Base-by-base conservation (phyloP, 1,284 basidiomycete species). In the Boletus sp. region DNA sequence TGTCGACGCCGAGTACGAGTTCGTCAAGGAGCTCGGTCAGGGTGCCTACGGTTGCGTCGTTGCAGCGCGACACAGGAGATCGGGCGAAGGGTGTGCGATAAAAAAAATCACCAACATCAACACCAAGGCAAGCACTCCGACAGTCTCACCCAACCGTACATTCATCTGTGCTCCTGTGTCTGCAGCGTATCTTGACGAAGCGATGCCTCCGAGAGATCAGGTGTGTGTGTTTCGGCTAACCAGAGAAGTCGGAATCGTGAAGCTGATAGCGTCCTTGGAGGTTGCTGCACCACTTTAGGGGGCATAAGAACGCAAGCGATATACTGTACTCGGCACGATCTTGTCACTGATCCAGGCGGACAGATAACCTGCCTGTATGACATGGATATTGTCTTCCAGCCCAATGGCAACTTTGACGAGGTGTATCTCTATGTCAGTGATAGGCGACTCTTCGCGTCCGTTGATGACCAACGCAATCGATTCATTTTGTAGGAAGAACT, bases 91-190 rank as follows among this genome's bases (percentile, higher is more conserved):
- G 23, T 89, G 92, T 59, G 94, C 94, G 59, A 92, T 94, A 72
- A 94, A 94, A 77, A 94, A 94, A 77, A 95, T 97, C 66, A 96
- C 94, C 48, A 96, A 95, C 66, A 94, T 97, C 64, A 95, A 95
- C 68, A 94, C 90, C 44, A 97, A 97, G 79, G 88, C 82, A 53
- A 41, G 70, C 54, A n/a, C 14, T 34, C 38, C 45, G 35, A 32
- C 5, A 12, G 10, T 34, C 40, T 14, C 1, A 17, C 26, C n/a
- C 26, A 17, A 20, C 20, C 22, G 8, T 26, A 16, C 41, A 13
- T 19, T 51, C 32, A 54, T 34, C 30, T 38, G 37, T 41, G 30
- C 49, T 43, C 49, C 16, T 20, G 40, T 41, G 23, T 33, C n/a
- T 51, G 12, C 50, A 91, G 90, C 82, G 89, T 64, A 97, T 96